These are phyloP conservation scores for Cladophialophora yegresii DNA, from an alignment of 2,329 filamentous ascomycete genomes.

Conservation along the genomic window DNA sequence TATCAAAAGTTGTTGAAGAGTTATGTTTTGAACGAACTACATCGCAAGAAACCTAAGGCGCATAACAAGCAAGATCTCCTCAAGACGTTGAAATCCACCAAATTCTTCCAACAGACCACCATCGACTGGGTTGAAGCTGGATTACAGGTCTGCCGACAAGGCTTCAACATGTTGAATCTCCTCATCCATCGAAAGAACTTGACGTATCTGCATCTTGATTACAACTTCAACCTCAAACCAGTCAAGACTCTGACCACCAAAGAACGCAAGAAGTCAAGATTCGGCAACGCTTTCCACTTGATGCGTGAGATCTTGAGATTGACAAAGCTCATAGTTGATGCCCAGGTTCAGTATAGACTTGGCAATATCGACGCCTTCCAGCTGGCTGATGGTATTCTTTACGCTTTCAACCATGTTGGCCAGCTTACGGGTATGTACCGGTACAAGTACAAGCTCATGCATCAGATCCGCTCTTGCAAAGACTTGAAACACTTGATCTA, in stretches of 20 bases:
- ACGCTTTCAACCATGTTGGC: conserved; percentile 98
- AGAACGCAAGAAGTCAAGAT: conserved; percentile 98
- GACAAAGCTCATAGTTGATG: conserved; percentile 97
- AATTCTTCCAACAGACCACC: conserved; percentile 99
- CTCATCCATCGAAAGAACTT: conserved; percentile 98
- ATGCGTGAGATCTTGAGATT: conserved; percentile 97
- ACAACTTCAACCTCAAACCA: conserved; percentile 99
- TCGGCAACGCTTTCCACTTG: conserved; percentile 97
- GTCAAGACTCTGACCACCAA: conserved; percentile 99
- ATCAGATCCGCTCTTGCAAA: conserved; percentile 98
- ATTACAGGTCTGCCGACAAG: conserved; percentile 94
- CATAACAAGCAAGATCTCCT: conserved; percentile 93
- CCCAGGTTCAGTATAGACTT: conserved; percentile 94
- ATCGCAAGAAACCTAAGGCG: conserved; percentile 93
- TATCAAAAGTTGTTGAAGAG: conserved; percentile 98
- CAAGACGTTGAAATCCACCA: conserved; percentile 87
- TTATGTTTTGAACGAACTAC: conserved; percentile 92
- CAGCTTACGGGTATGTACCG: conserved; percentile 99
- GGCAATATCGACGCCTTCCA: conserved; percentile 99
- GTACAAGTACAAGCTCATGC: conserved; percentile 99
- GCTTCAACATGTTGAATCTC: conserved; percentile 98
- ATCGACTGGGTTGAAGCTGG: conserved; percentile 99
- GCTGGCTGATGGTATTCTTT: conserved; percentile 96
- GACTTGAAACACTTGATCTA: conserved; percentile 99
- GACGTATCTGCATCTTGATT: conserved; percentile 96